Base-by-base conservation (phyloP, 2,329 filamentous ascomycete species). In the Monosporascus cannonballus region DNA sequence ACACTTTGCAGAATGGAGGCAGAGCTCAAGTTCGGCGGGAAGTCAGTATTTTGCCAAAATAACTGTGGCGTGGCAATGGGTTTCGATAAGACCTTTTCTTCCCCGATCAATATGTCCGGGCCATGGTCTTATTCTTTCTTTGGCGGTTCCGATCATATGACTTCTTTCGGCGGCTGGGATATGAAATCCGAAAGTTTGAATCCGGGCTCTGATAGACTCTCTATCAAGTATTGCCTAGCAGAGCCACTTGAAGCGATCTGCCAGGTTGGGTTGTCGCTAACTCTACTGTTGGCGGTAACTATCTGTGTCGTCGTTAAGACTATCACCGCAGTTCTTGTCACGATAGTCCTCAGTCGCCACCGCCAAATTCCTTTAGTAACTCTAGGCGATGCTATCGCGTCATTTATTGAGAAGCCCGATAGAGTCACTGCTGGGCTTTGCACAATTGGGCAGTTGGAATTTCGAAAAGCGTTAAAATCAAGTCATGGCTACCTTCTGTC, bases 301-400 rank as follows among this genome's bases (percentile, higher is more conserved):
- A 11, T 60, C n/a, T 64, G 61, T 37, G 71, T 73, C n/a, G 65
- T 75, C 1, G 59, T 77, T 48, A 75, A 76, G 55, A 64, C 71
- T 1, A 55, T 73, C 44, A 66, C 67, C 5, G 63, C 73, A 45
- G 61, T 70, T 20, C 51, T 63, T 30, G 63, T 67, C n/a, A 67
- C 60, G 53, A 55, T 58, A 45, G 61, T 63, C 36, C 64, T 72
- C 3, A 46, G 62, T 18, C 64, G 64, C 45, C 55, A 56, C 34
- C 64, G 62, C 18, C 73, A 76, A 57, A 63, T 65, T 17, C 76
- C 76, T 1, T 69, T 80, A 4, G 71, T 74, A 17, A 79, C 76
- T 0, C 67, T 80, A 3, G 77, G 77, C 34, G 78, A 80, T 55
- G 74, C 75, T 27, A 65, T 80, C n/a, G 61, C 70, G 5, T 79